These are phyloP conservation scores for Setaria italica DNA, from an alignment of 202 grass and related monocot species.

Conservation along the genomic window DNA sequence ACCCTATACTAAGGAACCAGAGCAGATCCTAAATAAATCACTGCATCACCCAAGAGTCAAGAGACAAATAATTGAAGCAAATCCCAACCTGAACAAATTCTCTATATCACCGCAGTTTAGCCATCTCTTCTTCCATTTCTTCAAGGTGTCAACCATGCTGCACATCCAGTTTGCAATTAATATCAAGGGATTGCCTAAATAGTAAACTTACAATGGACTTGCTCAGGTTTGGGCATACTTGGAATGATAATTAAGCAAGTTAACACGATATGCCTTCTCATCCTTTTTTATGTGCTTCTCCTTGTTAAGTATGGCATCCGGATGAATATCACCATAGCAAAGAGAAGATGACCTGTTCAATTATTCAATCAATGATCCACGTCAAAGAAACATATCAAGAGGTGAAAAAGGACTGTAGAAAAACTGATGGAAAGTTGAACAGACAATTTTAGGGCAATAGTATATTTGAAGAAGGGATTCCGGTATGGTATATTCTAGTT, in stretches of 20 bases:
- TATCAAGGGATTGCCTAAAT: slow-evolving; percentile 18
- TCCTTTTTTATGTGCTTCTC: slow-evolving; percentile 56
- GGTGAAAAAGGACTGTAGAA: slow-evolving; percentile 6
- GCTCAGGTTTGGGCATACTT: slow-evolving; percentile 54
- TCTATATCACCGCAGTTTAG: slow-evolving; percentile 66
- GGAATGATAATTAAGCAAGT: slow-evolving; percentile 75
- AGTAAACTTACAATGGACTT: slow-evolving; percentile 15
- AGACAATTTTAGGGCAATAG: not conserved
- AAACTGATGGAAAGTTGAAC: not conserved
- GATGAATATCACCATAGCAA: slow-evolving; percentile 78
- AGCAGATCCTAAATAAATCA: slow-evolving; percentile 20
- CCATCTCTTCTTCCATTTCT: slow-evolving; percentile 85
- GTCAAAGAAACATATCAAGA: slow-evolving; percentile 25
- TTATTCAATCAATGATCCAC: slow-evolving; percentile 27
- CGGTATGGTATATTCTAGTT: slow-evolving; percentile 4
- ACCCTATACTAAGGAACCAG: not conserved
- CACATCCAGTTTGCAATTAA: slow-evolving; percentile 39
- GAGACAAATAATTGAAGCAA: slow-evolving; percentile 12
- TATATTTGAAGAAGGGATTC: not conserved
- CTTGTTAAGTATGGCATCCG: slow-evolving; percentile 59
- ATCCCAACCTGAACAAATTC: slow-evolving; percentile 64
- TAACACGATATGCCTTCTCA: slow-evolving; percentile 62
- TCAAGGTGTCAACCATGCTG: slow-evolving; percentile 79
- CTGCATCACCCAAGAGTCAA: not conserved
- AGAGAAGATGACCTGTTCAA: slow-evolving; percentile 77